These are phyloP conservation scores for Ophiosphaerella korrae DNA, from an alignment of 2,329 filamentous ascomycete species.

Conservation along the genomic window DNA sequence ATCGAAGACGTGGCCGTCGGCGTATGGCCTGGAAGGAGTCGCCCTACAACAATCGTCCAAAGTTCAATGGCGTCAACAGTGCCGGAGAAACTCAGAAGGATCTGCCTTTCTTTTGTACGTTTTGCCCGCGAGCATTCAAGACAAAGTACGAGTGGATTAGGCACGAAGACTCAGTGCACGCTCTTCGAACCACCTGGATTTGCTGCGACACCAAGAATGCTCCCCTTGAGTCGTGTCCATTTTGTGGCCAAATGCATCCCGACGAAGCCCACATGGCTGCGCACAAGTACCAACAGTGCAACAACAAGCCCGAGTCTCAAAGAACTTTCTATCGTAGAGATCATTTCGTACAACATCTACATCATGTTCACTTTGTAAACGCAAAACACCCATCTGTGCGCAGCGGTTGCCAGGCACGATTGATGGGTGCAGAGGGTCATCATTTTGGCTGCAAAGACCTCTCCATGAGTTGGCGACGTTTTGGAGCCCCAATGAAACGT, in stretches of 20 bases:
- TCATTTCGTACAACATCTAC: constrained; percentile 38
- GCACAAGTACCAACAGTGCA: constrained; percentile 44
- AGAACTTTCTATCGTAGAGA: constrained; percentile 45
- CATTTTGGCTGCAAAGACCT: constrained; percentile 45
- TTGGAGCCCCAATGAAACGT: constrained; percentile 41
- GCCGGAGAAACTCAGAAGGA: constrained; percentile 36
- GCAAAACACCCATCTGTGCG: constrained; percentile 40
- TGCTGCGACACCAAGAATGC: constrained; percentile 38
- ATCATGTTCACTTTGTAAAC: constrained; percentile 43
- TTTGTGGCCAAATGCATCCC: constrained; percentile 39
- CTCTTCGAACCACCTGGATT: constrained; percentile 46
- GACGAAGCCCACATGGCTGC: constrained; percentile 41
- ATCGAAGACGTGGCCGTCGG: constrained; percentile 40
- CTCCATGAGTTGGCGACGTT: constrained; percentile 41
- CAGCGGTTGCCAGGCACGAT: constrained; percentile 39
- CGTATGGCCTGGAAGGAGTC: constrained; percentile 44
- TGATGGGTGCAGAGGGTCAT: constrained; percentile 34
- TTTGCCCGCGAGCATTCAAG: constrained; percentile 44
- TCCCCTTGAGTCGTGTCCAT: constrained; percentile 35
- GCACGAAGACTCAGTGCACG: constrained; percentile 46
- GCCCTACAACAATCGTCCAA: constrained; percentile 31
- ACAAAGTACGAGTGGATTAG: constrained; percentile 47
- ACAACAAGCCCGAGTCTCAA: constrained; percentile 41
- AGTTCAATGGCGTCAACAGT: constrained; percentile 37
- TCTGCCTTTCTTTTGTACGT: constrained; percentile 45